phyloP scores from a whole-genome alignment of 225 moss, liverwort and hornwort genomes.

The Rhytidiadelphus loreus region DNA sequence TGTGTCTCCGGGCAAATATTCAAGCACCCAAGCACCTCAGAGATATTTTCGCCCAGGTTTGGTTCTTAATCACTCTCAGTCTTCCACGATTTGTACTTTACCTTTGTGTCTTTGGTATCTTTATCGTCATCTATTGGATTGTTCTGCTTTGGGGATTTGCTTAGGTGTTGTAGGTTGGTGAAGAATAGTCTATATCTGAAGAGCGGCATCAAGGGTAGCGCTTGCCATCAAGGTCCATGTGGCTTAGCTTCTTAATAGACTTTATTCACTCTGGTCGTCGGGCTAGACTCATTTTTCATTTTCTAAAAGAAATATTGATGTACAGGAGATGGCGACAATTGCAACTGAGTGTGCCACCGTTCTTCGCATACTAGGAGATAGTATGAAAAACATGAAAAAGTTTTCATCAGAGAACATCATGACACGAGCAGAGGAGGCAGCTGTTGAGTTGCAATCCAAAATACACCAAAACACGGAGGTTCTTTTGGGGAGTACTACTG shows the following conservation, averaged over 20 bases:
- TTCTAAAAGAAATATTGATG: not conserved
- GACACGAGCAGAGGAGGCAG: slow-evolving; percentile 66
- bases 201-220: not conserved
- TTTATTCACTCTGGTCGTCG: not conserved
- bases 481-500: slow-evolving; percentile 35
- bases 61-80: not conserved
- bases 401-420: slow-evolving; percentile 50
- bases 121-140: not conserved
- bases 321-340: slow-evolving; percentile 75
- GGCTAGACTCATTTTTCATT: not conserved
- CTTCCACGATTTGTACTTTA: not conserved
- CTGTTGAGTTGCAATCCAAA: slow-evolving; percentile 64
- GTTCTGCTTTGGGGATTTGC: not conserved
- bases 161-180: not conserved
- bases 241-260: not conserved
- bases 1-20: slow-evolving; percentile 80
- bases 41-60: slow-evolving; percentile 68
- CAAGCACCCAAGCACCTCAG: slow-evolving; percentile 81
- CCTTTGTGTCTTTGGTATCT: not conserved
- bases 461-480: slow-evolving; percentile 47
- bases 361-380: slow-evolving; percentile 52
- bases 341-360: slow-evolving; percentile 60
- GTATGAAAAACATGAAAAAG: slow-evolving; percentile 58
- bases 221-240: not conserved
- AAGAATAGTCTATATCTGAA: not conserved